phyloP scores from a whole-genome alignment of 1,139 yeast species.

The Magnusiomyces fungicola region DNA sequence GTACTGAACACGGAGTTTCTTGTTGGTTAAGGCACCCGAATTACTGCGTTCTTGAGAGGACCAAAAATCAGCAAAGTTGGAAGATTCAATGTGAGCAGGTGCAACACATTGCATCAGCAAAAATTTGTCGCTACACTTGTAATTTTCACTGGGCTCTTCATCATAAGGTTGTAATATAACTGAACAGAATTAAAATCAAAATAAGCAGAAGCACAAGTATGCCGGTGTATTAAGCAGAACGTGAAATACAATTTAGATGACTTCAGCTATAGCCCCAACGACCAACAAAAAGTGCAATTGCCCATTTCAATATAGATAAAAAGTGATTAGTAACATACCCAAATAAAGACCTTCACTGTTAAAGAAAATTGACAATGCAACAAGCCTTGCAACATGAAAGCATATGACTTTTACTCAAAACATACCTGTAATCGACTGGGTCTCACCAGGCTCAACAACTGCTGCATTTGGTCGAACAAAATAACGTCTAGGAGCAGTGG shows the following conservation, averaged over 20 bases:
- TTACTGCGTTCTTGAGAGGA: conserved; percentile 1
- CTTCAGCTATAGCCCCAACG: too few species aligned
- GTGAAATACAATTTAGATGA: too few species aligned
- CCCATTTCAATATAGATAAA: background rate
- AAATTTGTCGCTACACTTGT: conserved; percentile 5
- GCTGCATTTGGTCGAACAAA: conserved; percentile 96
- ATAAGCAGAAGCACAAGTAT: too few species aligned
- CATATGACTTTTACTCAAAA: too few species aligned
- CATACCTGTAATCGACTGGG: conserved; percentile 55
- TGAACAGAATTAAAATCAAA: too few species aligned
- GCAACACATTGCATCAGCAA: conserved; percentile 7
- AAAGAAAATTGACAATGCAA: too few species aligned
- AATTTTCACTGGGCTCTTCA: background rate
- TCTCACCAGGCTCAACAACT: conserved; percentile 64
- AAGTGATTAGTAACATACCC: background rate
- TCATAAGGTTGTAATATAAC: conserved; percentile 8
- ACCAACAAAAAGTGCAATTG: too few species aligned
- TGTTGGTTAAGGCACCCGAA: background rate
- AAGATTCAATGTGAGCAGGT: background rate
- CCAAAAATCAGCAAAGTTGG: conserved; percentile 6
- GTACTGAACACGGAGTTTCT: conserved; percentile 3
- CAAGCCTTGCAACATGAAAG: too few species aligned
- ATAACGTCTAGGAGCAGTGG: conserved; percentile 94
- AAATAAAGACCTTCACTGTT: too few species aligned
- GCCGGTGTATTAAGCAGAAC: too few species aligned